phyloP scores from a whole-genome alignment of 2,329 filamentous ascomycete species.

The Ophiocordyceps sinensis region DNA sequence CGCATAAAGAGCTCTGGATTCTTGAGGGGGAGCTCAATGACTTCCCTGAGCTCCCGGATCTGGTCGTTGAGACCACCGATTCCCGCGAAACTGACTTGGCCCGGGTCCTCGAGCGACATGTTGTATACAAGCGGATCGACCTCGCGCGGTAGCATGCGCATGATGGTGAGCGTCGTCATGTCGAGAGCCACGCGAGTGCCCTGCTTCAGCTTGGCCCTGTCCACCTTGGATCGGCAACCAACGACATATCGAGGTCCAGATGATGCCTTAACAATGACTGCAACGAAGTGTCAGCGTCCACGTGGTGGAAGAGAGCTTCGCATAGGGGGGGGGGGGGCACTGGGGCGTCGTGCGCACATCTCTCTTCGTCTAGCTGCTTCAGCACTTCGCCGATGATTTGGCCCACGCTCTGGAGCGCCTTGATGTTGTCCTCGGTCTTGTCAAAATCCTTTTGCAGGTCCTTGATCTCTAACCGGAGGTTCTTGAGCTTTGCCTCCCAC shows the following conservation, averaged over 20 bases:
- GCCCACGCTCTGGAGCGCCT: conserved; percentile 94
- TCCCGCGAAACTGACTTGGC: conserved; percentile 92
- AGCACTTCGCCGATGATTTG: conserved; percentile 99
- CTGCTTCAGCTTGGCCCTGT: conserved; percentile 94
- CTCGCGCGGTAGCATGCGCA: conserved; percentile 98
- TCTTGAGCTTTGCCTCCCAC: conserved; percentile 97
- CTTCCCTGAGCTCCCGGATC: conserved; percentile 91
- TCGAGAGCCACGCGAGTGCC: conserved; percentile 94
- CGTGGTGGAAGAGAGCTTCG: not conserved
- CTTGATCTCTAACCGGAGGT: conserved; percentile 88
- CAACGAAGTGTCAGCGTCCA: conserved; percentile 2
- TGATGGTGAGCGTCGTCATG: conserved; percentile 99
- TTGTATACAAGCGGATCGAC: conserved; percentile 98
- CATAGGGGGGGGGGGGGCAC: no score
- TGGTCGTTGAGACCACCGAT: conserved; percentile 97
- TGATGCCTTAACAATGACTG: conserved; percentile 97
- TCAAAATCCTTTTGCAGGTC: conserved; percentile 89
- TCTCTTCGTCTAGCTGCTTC: conserved; percentile 96
- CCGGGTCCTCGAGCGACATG: conserved; percentile 97
- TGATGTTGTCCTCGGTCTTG: conserved; percentile 97
- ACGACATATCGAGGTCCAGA: conserved; percentile 96
- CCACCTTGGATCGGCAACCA: conserved; percentile 94
- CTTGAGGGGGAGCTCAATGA: conserved; percentile 95
- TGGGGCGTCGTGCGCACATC: conserved; percentile 50
- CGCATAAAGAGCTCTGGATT: conserved; percentile 95